Evolutionary conservation across 306 rosid species (phyloP), one percentile per base, ranked within the genome.

Genomic region (Dalbergia cochinchinensis): DNA sequence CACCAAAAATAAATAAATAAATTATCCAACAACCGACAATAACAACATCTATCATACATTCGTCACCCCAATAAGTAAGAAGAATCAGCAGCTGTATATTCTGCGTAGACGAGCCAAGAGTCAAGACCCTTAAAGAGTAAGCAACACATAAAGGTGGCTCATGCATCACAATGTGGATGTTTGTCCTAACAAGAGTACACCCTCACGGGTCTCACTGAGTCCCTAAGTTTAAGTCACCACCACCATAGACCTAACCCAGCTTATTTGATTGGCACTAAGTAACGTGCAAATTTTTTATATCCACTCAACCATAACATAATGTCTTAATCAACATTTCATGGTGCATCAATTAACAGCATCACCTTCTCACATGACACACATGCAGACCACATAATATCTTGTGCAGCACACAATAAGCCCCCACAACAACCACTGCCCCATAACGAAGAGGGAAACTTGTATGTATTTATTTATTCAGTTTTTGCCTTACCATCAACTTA

Each of bases 141-240:
- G 60, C 60, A 57, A 66, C n/a, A 57, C 18, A 26, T 10, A 67
- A 47, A 20, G 55, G 71, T 76, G 86, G 86, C 84, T 89, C 97
- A 87, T 77, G 37, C 58, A 79, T 80, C 54, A 89, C 81, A 3
- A 5, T 4, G 65, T 90, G 97, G 88, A 54, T 15, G 74, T 82
- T 82, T 78, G 85, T 61, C 70, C 7, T 42, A 74, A 39, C 14
- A 85, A 81, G 20, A 60, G 34, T 70, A 44, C 22, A 22, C 20
- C 76, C 77, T 63, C 80, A 83, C 65, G 44, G 45, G 72, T 61
- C 72, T 35, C 31, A 57, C 64, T 74, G 75, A 65, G 53, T 53
- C 64, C 58, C 58, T 31, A 6, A n/a, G 48, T 78, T 80, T 19
- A 47, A 16, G 31, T 26, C 31, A 26, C 31, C 31, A 26, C 31